phyloP scores from a whole-genome alignment of 495 filamentous ascomycete genomes.

The Jackrogersella minutella region DNA sequence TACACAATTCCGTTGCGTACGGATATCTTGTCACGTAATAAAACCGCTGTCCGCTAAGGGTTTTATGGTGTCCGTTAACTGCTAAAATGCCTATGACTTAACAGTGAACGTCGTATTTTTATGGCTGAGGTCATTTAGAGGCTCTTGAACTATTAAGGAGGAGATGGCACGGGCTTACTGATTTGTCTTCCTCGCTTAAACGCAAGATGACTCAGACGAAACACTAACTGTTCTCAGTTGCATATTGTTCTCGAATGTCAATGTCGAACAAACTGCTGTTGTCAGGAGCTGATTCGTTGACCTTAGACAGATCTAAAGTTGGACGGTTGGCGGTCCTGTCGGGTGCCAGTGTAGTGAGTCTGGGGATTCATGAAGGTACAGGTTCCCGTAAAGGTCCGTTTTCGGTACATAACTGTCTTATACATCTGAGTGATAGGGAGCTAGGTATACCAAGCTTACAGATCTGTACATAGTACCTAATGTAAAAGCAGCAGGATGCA shows the following conservation, averaged over 20 bases:
- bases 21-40: background rate
- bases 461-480: no score
- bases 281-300: background rate
- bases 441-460: no score
- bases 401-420: background rate
- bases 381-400: background rate
- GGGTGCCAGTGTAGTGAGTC: no score
- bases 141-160: no score
- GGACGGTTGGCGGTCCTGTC: background rate
- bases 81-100: no score
- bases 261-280: background rate
- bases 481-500: constrained; percentile 3
- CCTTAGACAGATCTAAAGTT: background rate
- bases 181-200: background rate
- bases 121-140: no score
- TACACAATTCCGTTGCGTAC: background rate
- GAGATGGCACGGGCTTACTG: no score
- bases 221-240: background rate
- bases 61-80: background rate
- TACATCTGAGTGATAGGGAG: no score
- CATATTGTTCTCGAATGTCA: background rate
- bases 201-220: background rate
- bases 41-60: background rate
- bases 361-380: background rate
- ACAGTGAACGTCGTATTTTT: no score